These are phyloP conservation scores for Cynara cardunculus DNA, from an alignment of 129 eudicot species.

Conservation along the genomic window DNA sequence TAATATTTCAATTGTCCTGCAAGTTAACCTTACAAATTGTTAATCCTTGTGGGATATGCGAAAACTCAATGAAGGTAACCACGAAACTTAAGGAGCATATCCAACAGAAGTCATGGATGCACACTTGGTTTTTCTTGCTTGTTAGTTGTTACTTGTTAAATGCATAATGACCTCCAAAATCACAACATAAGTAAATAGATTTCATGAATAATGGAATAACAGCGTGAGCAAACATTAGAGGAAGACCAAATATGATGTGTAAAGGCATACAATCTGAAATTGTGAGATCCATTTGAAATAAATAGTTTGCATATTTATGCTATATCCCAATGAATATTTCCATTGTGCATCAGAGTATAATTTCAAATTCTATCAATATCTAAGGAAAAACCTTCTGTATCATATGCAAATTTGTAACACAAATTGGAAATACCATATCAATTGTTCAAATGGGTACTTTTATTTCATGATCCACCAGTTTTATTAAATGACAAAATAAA, in stretches of 20 bases:
- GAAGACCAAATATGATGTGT: background rate
- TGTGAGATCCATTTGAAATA: background rate
- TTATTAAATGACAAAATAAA: background rate
- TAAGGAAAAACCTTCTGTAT: background rate
- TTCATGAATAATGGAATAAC: background rate
- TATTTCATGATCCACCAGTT: background rate
- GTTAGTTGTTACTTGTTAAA: background rate
- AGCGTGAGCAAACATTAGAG: background rate
- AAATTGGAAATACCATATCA: constrained; percentile 4
- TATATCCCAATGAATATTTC: background rate
- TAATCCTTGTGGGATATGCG: no score
- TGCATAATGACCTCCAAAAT: background rate
- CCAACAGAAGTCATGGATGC: background rate
- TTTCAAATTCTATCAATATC: background rate
- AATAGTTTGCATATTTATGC: background rate
- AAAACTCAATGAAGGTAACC: no score
- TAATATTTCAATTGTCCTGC: no score
- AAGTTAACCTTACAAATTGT: no score
- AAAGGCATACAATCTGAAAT: background rate
- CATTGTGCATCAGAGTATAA: background rate
- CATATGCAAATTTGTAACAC: background rate
- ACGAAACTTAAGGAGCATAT: no score
- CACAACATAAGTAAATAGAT: background rate
- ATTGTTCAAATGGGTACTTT: constrained; percentile 1
- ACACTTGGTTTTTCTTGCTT: background rate